phyloP scores from a whole-genome alignment of 352 stramenopile genomes.

The Blastocystis sp. region DNA sequence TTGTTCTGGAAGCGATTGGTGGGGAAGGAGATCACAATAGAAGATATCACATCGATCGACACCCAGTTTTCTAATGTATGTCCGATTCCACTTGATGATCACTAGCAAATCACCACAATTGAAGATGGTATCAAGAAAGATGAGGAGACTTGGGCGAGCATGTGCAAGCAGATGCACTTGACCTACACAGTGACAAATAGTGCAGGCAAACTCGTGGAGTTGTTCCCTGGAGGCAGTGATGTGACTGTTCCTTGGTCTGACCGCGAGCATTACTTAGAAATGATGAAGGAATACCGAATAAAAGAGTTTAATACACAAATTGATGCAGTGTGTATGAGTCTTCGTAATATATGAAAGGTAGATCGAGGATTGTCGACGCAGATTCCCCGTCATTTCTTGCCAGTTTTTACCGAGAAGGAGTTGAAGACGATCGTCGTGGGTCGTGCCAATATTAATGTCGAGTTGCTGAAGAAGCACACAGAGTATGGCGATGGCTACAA shows the following conservation, averaged over 20 bases:
- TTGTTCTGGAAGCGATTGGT: constrained; percentile 83
- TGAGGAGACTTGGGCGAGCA: not conserved
- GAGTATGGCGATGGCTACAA: constrained; percentile 79
- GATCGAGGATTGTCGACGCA: constrained; percentile 73
- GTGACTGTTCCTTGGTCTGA: constrained; percentile 58
- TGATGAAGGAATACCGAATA: constrained; percentile 56
- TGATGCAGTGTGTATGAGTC: constrained; percentile 66
- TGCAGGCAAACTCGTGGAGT: constrained; percentile 46
- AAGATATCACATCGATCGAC: constrained; percentile 76
- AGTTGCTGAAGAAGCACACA: constrained; percentile 65
- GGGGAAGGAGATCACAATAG: constrained; percentile 69
- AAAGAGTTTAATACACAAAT: constrained; percentile 59
- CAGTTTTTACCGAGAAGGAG: constrained; percentile 65
- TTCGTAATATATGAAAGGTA: not conserved
- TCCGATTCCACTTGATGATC: not conserved
- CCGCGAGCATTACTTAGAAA: constrained; percentile 48
- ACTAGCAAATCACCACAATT: constrained; percentile 26
- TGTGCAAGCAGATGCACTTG: constrained; percentile 49
- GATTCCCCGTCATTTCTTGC: constrained; percentile 77
- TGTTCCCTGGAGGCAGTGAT: constrained; percentile 52
- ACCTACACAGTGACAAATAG: constrained; percentile 57
- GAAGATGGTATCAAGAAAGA: not conserved
- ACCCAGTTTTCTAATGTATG: constrained; percentile 68
- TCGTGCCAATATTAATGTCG: constrained; percentile 63
- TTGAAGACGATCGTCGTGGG: constrained; percentile 64